Evolutionary conservation across 805 yeast genomes (phyloP).

Genomic region (Yamadazyma laniorum): DNA sequence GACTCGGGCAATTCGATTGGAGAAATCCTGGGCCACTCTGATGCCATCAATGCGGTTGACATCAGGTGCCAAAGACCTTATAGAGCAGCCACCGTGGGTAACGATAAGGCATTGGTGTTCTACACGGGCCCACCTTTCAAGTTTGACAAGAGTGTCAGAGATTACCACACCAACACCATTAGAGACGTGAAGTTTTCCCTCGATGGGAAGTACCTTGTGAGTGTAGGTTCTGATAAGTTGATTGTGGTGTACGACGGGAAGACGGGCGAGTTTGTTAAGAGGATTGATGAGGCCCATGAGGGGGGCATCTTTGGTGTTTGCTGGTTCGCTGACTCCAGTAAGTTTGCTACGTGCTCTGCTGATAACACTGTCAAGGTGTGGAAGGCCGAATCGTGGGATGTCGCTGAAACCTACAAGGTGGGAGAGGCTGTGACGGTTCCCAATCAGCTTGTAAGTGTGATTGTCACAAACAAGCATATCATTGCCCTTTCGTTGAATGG

Average conservation of each 20-base stretch:
- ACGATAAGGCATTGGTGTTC: slow-evolving; percentile 82
- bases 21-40: slow-evolving; percentile 89
- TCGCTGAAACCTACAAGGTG: slow-evolving; percentile 48
- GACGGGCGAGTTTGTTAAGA: slow-evolving; percentile 69
- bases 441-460: slow-evolving; percentile 79
- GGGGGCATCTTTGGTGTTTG: slow-evolving; percentile 81
- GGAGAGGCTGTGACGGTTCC: slow-evolving; percentile 40
- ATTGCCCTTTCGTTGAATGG: slow-evolving; percentile 74
- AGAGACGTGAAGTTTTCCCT: slow-evolving; percentile 82
- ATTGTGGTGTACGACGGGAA: slow-evolving; percentile 83
- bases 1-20: slow-evolving; percentile 98
- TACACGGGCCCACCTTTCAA: slow-evolving; percentile 93
- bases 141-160: slow-evolving; percentile 69
- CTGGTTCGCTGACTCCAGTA: slow-evolving; percentile 56
- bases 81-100: slow-evolving; percentile 89
- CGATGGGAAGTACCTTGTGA: slow-evolving; percentile 68
- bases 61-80: slow-evolving; percentile 86
- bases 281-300: slow-evolving; percentile 53
- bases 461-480: slow-evolving; percentile 57
- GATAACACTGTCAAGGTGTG: slow-evolving; percentile 74
- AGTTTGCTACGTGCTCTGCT: slow-evolving; percentile 79
- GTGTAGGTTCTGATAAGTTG: slow-evolving; percentile 83
- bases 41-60: slow-evolving; percentile 77
- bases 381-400: slow-evolving; percentile 37
- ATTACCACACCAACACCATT: slow-evolving; percentile 73